Base-by-base conservation (phyloP, 441 rosid species). In the Biscutella auriculata region DNA sequence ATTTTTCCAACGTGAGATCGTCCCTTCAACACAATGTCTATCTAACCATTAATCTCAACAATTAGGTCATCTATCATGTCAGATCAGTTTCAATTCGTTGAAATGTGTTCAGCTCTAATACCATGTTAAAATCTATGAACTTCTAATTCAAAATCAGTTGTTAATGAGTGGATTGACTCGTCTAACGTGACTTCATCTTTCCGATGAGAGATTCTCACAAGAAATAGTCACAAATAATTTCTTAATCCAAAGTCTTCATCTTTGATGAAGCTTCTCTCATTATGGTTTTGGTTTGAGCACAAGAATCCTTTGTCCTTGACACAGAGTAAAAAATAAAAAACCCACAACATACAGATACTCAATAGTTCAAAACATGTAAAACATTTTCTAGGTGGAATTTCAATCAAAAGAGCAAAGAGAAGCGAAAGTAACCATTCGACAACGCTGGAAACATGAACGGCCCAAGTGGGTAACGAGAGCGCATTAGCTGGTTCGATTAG, bases 391-490 rank as follows among this genome's bases (percentile, higher is more conserved):
- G 9, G 3, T 30, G 30, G 9, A 30, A 46, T 23, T 29, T 15
- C 1, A 60, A 39, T 39, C 11, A 52, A 17, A 0, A 21, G 7
- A 41, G 69, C 43, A 40, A 6, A 52, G 29, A 19, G 56, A 61
- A 58, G 65, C 32, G 49, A 21, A 19, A 19, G 23, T 19, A 67
- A 87, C 95, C 96, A 88, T 73, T 92, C 98, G 57, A 67, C 84
- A 33, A 88, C 96, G 70, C 98, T 84, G 53, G 96, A 91, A 25
- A 84, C 87, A 49, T 88, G 95, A 16, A 85, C 64, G 2, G 84
- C 85, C 96, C 98, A 91, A 19, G 96, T 88, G 40, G 96, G 98
- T 68, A 84, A 69, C 59, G 91, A 92, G 36, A 88, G 67, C 9
- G 98, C 95, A 52, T 85, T 84, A 68, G 87, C 73, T 4, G 96